These are phyloP conservation scores for Erodium moschatum DNA, from an alignment of 441 rosid species.

Conservation along the genomic window DNA sequence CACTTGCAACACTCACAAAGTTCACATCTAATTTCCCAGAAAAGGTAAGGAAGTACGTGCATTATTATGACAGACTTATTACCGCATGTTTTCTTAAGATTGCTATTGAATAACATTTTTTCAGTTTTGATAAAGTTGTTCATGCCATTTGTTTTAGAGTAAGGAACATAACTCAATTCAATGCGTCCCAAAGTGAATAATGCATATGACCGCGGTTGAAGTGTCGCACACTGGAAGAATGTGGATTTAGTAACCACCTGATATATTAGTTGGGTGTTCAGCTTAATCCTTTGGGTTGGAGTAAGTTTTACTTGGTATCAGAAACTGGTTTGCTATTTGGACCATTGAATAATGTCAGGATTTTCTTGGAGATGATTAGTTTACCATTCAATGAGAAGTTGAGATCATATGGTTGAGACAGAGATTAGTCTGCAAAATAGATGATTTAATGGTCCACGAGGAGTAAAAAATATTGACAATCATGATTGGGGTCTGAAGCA, in stretches of 20 bases:
- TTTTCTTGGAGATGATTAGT: neutral
- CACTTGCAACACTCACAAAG: constrained; percentile 46
- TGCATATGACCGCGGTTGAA: neutral
- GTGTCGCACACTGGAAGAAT: no score
- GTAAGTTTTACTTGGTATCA: no score
- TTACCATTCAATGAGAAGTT: neutral
- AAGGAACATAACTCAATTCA: no score
- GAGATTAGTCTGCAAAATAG: neutral
- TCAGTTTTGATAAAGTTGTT: no score
- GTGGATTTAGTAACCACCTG: no score
- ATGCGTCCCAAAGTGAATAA: neutral
- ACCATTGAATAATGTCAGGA: neutral
- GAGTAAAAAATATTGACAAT: neutral
- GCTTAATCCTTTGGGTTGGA: no score
- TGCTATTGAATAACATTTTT: no score
- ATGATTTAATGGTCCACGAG: neutral
- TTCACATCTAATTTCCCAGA: constrained; percentile 66
- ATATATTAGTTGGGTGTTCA: no score
- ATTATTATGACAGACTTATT: neutral
- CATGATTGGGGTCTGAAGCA: neutral
- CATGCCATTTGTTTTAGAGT: no score
- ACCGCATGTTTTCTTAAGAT: no score
- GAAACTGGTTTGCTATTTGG: no score
- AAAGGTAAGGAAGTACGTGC: constrained; percentile 48
- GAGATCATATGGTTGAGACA: neutral